Conservation (phyloP, 768 basidiomycete genomes). For the Boletus rex-veris region DNA sequence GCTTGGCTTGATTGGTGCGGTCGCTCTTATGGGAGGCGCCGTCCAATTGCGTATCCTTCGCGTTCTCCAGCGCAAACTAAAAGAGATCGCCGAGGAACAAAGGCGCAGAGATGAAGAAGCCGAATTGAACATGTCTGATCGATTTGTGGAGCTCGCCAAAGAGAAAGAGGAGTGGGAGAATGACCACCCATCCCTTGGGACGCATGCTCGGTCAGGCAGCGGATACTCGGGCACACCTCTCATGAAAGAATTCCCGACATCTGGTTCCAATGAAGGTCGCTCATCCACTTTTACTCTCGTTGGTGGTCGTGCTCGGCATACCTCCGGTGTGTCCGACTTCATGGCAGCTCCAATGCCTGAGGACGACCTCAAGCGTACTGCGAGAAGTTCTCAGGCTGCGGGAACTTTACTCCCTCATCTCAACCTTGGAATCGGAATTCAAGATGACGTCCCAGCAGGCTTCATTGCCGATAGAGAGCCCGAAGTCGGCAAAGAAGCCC, state of each 20-base stretch:
- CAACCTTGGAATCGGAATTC: conserved; percentile 72
- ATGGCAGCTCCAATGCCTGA: conserved; percentile 58
- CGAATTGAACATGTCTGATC: conserved; percentile 68
- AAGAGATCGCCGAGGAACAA: conserved; percentile 75
- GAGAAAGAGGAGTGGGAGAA: conserved; percentile 87
- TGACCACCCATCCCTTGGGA: conserved; percentile 65
- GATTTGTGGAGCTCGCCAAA: conserved; percentile 57
- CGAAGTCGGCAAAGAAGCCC: conserved; percentile 27
- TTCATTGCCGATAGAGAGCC: conserved; percentile 54
- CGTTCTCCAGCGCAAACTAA: conserved; percentile 73
- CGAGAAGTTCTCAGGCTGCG: conserved; percentile 47
- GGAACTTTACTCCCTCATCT: conserved; percentile 59
- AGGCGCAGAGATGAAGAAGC: conserved; percentile 69
- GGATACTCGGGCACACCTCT: conserved; percentile 60
- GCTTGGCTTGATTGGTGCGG: conserved; percentile 80
- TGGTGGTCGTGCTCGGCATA: conserved; percentile 52
- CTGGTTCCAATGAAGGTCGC: conserved; percentile 43
- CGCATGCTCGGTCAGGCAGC: conserved; percentile 62
- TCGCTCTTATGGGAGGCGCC: conserved; percentile 82
- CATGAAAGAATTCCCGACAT: conserved; percentile 59
- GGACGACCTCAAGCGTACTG: conserved; percentile 55
- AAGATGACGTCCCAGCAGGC: conserved; percentile 68
- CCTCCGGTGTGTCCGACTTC: conserved; percentile 73
- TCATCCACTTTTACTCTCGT: conserved; percentile 49
- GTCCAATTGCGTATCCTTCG: conserved; percentile 86